Conservation (phyloP, 345 rosid species). For the Trapa bicornis region DNA sequence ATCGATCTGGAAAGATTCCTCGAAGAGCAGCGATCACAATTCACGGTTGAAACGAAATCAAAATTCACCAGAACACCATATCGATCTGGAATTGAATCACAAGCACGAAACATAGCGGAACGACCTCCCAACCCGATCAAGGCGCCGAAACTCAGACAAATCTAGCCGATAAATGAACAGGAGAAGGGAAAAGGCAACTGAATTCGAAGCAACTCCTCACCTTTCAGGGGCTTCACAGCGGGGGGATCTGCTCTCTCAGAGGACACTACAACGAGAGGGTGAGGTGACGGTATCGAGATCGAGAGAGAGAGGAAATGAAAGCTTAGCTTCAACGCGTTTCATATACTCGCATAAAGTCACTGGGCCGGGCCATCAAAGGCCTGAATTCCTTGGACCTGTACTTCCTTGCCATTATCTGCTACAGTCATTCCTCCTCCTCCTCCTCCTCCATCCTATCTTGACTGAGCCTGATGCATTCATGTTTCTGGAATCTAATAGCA, state of each 20-base stretch:
- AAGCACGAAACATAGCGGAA: background rate
- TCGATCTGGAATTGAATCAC: background rate
- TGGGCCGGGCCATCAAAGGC: too few species aligned
- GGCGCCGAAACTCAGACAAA: background rate
- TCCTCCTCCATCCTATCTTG: too few species aligned
- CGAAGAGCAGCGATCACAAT: too few species aligned
- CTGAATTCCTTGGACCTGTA: too few species aligned
- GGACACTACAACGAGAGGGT: background rate
- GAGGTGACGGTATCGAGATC: too few species aligned
- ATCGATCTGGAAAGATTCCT: too few species aligned
- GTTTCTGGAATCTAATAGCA: background rate
- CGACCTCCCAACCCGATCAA: background rate
- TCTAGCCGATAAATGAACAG: background rate
- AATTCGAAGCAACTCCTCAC: background rate
- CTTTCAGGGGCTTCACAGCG: background rate
- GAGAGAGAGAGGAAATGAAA: too few species aligned
- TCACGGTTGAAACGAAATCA: background rate
- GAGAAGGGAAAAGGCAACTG: background rate
- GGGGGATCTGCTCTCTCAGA: slow-evolving; percentile 4
- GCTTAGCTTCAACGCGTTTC: too few species aligned
- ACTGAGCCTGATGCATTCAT: too few species aligned
- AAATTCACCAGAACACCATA: background rate
- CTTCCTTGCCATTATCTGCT: too few species aligned
- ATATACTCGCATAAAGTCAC: too few species aligned
- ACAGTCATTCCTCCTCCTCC: too few species aligned